A percentile compares a stretch with the other conserved stretches of the same genome.
Evolutionary conservation across 129 eudicot species (phyloP).

Genomic region (Tagetes erecta): DNA sequence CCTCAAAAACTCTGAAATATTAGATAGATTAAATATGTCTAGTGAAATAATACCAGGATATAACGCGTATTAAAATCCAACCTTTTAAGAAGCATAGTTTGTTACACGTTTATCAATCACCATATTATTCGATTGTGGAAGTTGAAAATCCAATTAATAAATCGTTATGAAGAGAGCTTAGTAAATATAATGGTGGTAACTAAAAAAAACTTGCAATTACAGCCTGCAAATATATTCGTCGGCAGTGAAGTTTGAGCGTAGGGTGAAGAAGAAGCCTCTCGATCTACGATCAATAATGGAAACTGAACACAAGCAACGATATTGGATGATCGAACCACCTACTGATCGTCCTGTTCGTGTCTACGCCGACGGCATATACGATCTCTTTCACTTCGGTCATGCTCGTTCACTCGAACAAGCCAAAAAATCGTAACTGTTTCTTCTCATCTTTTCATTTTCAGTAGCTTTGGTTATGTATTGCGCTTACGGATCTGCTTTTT

Average conservation of each 20-base stretch:
- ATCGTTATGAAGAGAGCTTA: too few species aligned
- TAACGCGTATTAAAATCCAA: too few species aligned
- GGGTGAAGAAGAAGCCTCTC: background rate
- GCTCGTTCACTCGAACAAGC: conserved; percentile 60
- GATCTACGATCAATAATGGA: conserved; percentile 15
- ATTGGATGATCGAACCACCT: conserved; percentile 39
- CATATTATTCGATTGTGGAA: too few species aligned
- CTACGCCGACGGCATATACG: conserved; percentile 51
- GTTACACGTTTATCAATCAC: too few species aligned
- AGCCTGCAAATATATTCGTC: conserved; percentile 12
- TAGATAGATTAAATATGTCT: too few species aligned
- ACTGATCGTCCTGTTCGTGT: conserved; percentile 51
- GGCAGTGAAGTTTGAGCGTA: background rate
- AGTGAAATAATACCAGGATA: too few species aligned
- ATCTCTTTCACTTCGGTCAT: conserved; percentile 53
- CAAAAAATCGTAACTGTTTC: conserved; percentile 35
- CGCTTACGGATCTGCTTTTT: background rate
- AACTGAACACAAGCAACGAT: conserved; percentile 13
- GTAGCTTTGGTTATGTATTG: background rate
- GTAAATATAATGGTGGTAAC: background rate
- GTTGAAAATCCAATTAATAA: too few species aligned
- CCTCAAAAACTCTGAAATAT: too few species aligned
- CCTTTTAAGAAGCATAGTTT: too few species aligned
- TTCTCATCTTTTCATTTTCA: background rate
- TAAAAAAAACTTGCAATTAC: background rate